A percentile compares a stretch with the other conserved stretches of the same genome.
Evolutionary conservation across 2,329 filamentous ascomycete species (phyloP).

Genomic region (Hypoxylon sp.): DNA sequence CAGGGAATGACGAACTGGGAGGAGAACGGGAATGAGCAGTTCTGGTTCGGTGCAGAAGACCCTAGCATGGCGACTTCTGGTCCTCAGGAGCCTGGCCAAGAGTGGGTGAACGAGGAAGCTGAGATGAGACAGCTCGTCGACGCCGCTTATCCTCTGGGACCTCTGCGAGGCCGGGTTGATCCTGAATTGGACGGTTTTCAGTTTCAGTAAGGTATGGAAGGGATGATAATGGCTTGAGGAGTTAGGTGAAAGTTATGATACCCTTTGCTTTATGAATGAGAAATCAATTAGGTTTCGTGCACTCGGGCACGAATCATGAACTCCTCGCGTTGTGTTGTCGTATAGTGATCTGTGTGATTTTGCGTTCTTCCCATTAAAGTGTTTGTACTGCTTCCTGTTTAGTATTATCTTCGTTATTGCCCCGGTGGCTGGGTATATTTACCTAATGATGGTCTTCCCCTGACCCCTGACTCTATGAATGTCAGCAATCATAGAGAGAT

Average conservation of each 20-base stretch:
- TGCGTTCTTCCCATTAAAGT: background rate
- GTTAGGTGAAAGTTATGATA: constrained; percentile 43
- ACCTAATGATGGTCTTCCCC: background rate
- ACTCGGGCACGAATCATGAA: background rate
- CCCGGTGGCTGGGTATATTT: background rate
- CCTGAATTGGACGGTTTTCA: constrained; percentile 38
- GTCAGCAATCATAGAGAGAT: too few species aligned
- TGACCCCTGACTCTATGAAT: too few species aligned
- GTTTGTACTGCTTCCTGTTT: background rate
- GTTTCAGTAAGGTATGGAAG: background rate
- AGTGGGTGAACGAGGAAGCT: constrained; percentile 61
- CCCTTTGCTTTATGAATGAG: constrained; percentile 43
- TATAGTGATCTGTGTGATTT: background rate
- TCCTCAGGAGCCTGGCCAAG: constrained; percentile 53
- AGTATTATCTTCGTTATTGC: background rate
- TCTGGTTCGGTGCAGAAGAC: constrained; percentile 52
- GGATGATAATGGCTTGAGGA: background rate
- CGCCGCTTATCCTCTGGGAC: constrained; percentile 36
- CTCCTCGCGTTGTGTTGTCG: background rate
- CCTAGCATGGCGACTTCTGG: constrained; percentile 48
- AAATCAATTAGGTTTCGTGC: background rate
- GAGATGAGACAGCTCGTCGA: constrained; percentile 58
- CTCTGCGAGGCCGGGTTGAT: constrained; percentile 42
- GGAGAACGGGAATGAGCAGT: constrained; percentile 33
- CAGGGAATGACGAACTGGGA: constrained; percentile 31